Evolutionary conservation across 768 basidiomycete genomes (phyloP), one percentile per base, ranked within the genome.

Genomic region (Termitomyces heimii): DNA sequence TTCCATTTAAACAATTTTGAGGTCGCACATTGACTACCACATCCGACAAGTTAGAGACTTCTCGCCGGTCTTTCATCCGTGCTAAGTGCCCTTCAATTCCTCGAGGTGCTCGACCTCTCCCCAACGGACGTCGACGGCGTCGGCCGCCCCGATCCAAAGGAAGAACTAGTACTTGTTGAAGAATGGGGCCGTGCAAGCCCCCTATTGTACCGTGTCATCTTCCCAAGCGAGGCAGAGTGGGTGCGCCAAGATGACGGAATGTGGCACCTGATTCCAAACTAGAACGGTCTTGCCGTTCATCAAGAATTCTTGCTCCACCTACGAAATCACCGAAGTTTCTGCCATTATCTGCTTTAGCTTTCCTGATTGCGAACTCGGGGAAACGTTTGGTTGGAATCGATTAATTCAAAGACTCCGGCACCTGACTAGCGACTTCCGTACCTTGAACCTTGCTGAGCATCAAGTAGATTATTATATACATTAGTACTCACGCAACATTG

Each of bases 51-150:
- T 60, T 66, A 86, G 85, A 74, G 80, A 59, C 70, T 87, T 43
- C 69, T 86, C 46, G 77, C 81, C 20, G 83, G 80, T 29, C 76
- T 87, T 37, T 80, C 83, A n/a, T 73, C 81, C 52, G 82, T 83
- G 14, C 69, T 85, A 55, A 73, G 71, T 53, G 75, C 76, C 3
- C 84, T 86, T 65, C 69, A 66, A 26, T 72, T 73, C 16, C 72
- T 85, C 56, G 69, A 71, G 29, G 73, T 71, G 59, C 77, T 88
- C 63, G 85, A 86, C 67, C 72, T 88, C 35, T 85, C 84, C 2
- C 81, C 82, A 20, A 86, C 83, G 34, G 71, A 73, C 53, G 74
- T 82, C 16, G 76, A 77, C 59, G 77, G 77, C 61, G 68, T 73
- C 46, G 77, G 74, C 39, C 69, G 72, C 16, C 69, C 73, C 10